Conservation (phyloP, 306 rosid species). For the Gillenia trifoliata region DNA sequence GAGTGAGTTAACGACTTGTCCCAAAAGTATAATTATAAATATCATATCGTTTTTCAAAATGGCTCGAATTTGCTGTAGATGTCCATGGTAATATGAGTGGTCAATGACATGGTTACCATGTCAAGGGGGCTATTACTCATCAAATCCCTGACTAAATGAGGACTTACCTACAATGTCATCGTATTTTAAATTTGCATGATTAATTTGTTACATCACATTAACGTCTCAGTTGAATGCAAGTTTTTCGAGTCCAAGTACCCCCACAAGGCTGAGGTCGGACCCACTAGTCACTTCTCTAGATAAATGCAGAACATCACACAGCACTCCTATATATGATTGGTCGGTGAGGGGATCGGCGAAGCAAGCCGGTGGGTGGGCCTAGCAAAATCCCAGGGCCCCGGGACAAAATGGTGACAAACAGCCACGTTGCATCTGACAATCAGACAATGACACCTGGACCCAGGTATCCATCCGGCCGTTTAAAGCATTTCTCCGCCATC, state of each 20-base stretch:
- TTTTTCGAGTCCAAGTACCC: not conserved
- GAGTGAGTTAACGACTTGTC: not conserved
- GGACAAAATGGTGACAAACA: constrained; percentile 4
- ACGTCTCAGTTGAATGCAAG: no score
- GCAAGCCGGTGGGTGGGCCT: not conserved
- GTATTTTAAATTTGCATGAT: no score
- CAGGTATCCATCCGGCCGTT: not conserved
- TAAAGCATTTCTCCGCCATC: not conserved
- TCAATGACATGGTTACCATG: no score
- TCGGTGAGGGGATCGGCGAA: not conserved
- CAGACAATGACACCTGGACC: constrained; percentile 4
- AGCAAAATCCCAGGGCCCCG: not conserved
- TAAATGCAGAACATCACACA: not conserved
- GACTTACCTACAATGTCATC: no score
- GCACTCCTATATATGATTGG: not conserved
- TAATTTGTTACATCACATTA: no score
- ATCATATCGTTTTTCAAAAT: no score
- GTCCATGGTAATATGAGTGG: no score
- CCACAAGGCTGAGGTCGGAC: not conserved
- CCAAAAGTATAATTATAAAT: no score
- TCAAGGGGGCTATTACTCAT: no score
- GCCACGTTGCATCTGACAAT: constrained; percentile 23
- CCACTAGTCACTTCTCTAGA: not conserved
- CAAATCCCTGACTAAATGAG: no score
- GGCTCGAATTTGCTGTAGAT: no score